phyloP scores from a whole-genome alignment of 225 moss, liverwort and hornwort genomes.

The Sphagnum contortum region DNA sequence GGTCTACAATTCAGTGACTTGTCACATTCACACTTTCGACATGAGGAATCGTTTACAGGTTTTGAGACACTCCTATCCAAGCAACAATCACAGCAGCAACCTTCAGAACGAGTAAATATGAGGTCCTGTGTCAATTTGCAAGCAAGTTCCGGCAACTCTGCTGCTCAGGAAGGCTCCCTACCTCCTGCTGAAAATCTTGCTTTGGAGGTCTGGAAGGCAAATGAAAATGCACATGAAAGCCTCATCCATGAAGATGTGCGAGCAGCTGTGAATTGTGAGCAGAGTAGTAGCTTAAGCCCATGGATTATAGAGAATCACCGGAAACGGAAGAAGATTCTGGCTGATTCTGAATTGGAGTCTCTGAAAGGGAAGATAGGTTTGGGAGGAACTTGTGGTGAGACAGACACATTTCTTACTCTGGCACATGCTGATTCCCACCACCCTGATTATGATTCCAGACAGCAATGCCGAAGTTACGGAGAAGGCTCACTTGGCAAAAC shows the following conservation, averaged over 20 bases:
- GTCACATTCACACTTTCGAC: slow-evolving; percentile 25
- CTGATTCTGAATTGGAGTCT: slow-evolving; percentile 3
- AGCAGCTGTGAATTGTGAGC: too few relatives aligned
- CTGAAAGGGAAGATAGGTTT: slow-evolving; percentile 23
- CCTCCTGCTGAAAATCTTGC: slow-evolving; percentile 22
- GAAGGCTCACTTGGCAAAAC: slow-evolving; percentile 19
- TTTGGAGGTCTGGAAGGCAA: slow-evolving; percentile 23
- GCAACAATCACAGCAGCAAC: slow-evolving; percentile 11
- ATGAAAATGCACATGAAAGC: too few relatives aligned
- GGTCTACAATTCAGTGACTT: slow-evolving; percentile 24
- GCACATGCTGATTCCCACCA: slow-evolving; percentile 36
- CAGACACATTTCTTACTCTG: slow-evolving; percentile 59
- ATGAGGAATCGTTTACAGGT: slow-evolving; percentile 32
- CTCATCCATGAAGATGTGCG: too few relatives aligned
- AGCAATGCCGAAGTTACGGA: slow-evolving; percentile 33
- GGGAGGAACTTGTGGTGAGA: slow-evolving; percentile 24
- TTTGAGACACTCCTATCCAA: slow-evolving; percentile 34
- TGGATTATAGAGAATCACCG: slow-evolving; percentile 47
- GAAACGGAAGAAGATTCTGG: slow-evolving; percentile 56
- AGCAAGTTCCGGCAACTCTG: slow-evolving; percentile 42
- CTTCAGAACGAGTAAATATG: slow-evolving; percentile 18
- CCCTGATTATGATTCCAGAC: slow-evolving; percentile 34
- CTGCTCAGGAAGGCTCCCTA: slow-evolving; percentile 39
- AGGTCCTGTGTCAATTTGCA: slow-evolving; percentile 16
- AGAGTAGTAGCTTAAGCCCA: slow-evolving; percentile 32